A percentile compares a stretch with the other conserved stretches of the same genome.
Evolutionary conservation across 2,329 filamentous ascomycete genomes (phyloP).

Genomic region (Calonectria hongkongensis): DNA sequence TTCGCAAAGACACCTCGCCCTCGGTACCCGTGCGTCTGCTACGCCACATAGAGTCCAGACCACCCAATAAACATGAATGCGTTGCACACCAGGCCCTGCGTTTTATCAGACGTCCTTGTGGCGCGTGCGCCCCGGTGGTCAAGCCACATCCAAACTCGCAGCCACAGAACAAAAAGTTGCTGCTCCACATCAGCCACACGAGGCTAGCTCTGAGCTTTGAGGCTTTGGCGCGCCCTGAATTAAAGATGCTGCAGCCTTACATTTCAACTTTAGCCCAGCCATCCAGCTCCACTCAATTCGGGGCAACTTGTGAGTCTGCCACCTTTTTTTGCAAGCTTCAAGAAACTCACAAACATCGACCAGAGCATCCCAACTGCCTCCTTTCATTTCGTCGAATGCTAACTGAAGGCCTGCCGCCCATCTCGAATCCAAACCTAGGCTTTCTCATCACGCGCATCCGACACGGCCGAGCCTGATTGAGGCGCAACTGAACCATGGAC

Average conservation of each 20-base stretch:
- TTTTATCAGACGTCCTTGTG: background rate
- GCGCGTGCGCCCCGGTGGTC: conserved; percentile 16
- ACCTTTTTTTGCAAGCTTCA: conserved; percentile 28
- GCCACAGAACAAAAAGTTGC: conserved; percentile 19
- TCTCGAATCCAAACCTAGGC: background rate
- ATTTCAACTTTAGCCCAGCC: conserved; percentile 29
- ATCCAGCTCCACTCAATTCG: conserved; percentile 39
- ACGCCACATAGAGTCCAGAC: conserved; percentile 37
- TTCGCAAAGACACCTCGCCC: conserved; percentile 31
- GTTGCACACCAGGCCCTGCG: conserved; percentile 32
- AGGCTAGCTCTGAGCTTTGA: conserved; percentile 28
- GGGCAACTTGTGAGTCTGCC: conserved; percentile 30
- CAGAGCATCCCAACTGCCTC: conserved; percentile 17
- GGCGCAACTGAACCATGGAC: conserved; percentile 71
- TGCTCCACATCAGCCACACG: conserved; percentile 31
- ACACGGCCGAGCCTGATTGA: conserved; percentile 26
- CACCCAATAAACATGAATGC: conserved; percentile 43
- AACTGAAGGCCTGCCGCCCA: background rate
- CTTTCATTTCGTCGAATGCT: background rate
- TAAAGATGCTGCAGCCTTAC: conserved; percentile 32
- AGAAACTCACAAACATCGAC: conserved; percentile 2
- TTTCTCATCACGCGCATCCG: conserved; percentile 12
- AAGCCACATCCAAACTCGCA: conserved; percentile 8
- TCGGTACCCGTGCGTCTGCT: conserved; percentile 45
- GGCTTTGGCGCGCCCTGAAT: conserved; percentile 9